phyloP scores from a whole-genome alignment of 805 yeast species.

The Metschnikowia corniflorae region DNA sequence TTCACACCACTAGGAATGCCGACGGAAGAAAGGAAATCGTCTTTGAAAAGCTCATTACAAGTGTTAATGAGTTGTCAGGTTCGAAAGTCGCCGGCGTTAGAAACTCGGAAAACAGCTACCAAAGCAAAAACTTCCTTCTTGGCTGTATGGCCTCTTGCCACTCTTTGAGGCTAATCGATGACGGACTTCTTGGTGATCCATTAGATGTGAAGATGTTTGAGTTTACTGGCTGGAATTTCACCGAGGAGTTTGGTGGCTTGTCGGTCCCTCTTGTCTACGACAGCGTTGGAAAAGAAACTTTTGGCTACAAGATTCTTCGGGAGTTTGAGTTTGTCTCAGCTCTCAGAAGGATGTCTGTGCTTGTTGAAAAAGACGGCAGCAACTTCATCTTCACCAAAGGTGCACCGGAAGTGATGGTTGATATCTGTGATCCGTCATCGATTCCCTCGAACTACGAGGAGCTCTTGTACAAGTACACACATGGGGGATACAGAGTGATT shows the following conservation, averaged over 20 bases:
- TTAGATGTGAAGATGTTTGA: constrained; percentile 90
- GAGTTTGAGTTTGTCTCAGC: constrained; percentile 83
- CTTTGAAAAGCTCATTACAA: constrained; percentile 27
- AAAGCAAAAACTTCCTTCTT: constrained; percentile 31
- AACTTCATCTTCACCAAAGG: constrained; percentile 69
- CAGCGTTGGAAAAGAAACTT: constrained; percentile 17
- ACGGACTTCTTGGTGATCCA: constrained; percentile 88
- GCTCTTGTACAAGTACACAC: constrained; percentile 79
- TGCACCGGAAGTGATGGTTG: constrained; percentile 91
- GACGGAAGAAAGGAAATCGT: constrained; percentile 37
- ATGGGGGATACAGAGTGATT: constrained; percentile 90
- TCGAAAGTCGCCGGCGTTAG: constrained; percentile 3
- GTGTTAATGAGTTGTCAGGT: constrained; percentile 9
- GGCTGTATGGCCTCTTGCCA: constrained; percentile 75
- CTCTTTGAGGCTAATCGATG: constrained; percentile 75
- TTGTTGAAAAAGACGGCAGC: constrained; percentile 37
- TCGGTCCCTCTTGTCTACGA: constrained; percentile 18
- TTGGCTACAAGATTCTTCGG: constrained; percentile 32
- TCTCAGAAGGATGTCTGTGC: constrained; percentile 86
- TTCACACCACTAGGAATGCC: constrained; percentile 42
- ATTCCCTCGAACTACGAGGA: constrained; percentile 76
- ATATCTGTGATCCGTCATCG: constrained; percentile 66
- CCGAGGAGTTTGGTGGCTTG: constrained; percentile 53
- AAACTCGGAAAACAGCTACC: constrained; percentile 17
- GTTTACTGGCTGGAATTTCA: constrained; percentile 73